Base-by-base conservation (phyloP, 441 rosid species). In the Syzygium malaccense region DNA sequence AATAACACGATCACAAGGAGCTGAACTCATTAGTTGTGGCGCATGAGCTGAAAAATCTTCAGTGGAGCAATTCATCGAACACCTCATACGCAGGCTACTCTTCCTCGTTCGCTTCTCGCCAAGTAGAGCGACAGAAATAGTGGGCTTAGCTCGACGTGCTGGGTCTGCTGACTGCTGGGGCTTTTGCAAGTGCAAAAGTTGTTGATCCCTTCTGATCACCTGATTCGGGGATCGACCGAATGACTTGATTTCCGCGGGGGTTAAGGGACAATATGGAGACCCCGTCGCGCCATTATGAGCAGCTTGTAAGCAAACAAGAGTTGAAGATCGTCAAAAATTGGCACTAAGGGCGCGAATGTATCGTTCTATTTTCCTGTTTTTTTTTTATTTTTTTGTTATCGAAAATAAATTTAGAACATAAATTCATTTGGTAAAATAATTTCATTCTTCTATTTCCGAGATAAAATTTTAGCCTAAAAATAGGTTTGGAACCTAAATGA, bases 21-120 rank as follows among this genome's bases (percentile, higher is more conserved):
- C 17, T 23, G 3, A 7, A 41, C 51, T 51, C 83, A 41, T 75
- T 75, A 37, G 3, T 25, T 12, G 51, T 14, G 28, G 55, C 41
- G 66, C 75, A 14, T 15, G 26, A 33, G 18, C 14, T 11, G 57
- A 78, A 9, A 25, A 6, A 41, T 88, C 89, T 91, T 87, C 87
- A 66, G 58, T 11, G 12, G 87, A 89, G 91, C 92, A 95, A 92
- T 93, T 80, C 87, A 93, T 89, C 98, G 89, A 96, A 92, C 94
- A 90, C 8, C 10, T 96, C 85, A 93, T 87, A 88, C 85, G 92
- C 95, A 86, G 45, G 30, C 4, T 2, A 12, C 17, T 2, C 9
- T 41, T 3, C 9, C 28, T 37, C 83, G 17, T 75, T 75, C 10
- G 49, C 11, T 37, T 68, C 14, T 17, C 5, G 17, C 17, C 51